These are phyloP conservation scores for Triangularia verruculosa DNA, from an alignment of 2,329 filamentous ascomycete species.

Conservation along the genomic window DNA sequence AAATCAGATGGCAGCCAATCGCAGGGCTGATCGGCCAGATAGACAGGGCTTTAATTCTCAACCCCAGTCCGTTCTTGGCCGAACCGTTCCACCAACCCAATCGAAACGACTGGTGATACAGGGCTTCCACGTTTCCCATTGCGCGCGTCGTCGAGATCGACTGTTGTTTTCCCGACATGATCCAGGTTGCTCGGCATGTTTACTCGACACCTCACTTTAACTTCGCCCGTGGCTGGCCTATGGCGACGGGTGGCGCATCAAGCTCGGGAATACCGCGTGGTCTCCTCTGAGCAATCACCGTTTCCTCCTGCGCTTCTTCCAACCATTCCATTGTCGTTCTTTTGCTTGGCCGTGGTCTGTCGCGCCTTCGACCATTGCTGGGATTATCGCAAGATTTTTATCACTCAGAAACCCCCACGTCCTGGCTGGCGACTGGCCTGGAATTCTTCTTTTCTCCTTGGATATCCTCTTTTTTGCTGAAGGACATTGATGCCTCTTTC, in stretches of 20 bases:
- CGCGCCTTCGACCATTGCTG: background rate
- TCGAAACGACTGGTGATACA: background rate
- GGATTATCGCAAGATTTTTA: background rate
- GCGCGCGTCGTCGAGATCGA: no score
- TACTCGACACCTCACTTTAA: background rate
- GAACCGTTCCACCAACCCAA: conserved; percentile 3
- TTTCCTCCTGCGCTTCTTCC: background rate
- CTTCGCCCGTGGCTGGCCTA: background rate
- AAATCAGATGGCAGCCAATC: conserved; percentile 15
- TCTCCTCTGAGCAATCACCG: background rate
- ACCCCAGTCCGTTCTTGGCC: background rate
- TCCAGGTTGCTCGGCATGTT: background rate
- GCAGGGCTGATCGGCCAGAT: conserved; percentile 1
- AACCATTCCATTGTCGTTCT: background rate
- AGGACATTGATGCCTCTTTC: background rate
- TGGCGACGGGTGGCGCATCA: background rate
- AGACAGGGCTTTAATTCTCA: conserved; percentile 10
- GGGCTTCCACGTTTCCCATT: background rate
- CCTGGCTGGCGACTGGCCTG: background rate
- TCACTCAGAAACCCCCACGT: conserved; percentile 2
- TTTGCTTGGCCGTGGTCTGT: background rate
- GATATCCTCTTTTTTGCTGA: background rate
- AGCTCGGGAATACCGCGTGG: background rate
- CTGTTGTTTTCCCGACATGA: background rate
- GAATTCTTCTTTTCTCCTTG: background rate